A percentile compares a stretch with the other conserved stretches of the same genome.
Evolutionary conservation across 345 rosid genomes (phyloP).

Genomic region (Pugionium dolabratum): DNA sequence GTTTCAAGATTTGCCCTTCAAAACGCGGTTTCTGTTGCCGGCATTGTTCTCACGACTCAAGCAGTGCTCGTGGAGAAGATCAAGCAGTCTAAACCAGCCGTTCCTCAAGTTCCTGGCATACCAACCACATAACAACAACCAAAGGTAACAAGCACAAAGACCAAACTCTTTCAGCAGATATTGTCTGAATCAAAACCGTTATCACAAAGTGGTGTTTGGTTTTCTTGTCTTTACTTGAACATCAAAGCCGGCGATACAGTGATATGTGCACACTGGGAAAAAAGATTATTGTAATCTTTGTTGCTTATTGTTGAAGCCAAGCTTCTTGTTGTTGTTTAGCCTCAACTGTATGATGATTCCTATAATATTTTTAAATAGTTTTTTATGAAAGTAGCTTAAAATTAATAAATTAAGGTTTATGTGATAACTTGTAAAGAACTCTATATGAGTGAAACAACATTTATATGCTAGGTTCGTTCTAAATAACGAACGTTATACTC

Average conservation of each 20-base stretch:
- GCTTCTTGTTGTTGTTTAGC: not conserved
- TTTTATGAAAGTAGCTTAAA: no score
- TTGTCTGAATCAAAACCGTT: constrained; percentile 11
- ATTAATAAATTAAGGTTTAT: no score
- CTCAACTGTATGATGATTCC: no score
- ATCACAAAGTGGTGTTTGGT: constrained; percentile 9
- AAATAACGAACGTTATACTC: no score
- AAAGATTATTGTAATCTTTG: not conserved
- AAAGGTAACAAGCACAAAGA: constrained; percentile 17
- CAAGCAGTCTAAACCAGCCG: constrained; percentile 57
- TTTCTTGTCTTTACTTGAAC: not conserved
- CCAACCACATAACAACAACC: constrained; percentile 39
- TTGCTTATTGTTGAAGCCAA: constrained; percentile 4
- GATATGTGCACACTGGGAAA: not conserved
- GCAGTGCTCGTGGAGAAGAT: constrained; percentile 75
- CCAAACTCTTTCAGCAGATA: constrained; percentile 4
- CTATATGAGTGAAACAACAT: no score
- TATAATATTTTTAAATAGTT: no score
- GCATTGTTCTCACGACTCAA: constrained; percentile 73
- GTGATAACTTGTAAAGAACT: no score
- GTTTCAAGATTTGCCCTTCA: constrained; percentile 82
- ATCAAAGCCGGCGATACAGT: constrained; percentile 16
- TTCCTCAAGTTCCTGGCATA: constrained; percentile 79
- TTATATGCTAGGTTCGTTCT: no score
- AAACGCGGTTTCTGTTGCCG: constrained; percentile 81